phyloP scores from a whole-genome alignment of 2,329 filamentous ascomycete genomes.

The Penicillium sp. region DNA sequence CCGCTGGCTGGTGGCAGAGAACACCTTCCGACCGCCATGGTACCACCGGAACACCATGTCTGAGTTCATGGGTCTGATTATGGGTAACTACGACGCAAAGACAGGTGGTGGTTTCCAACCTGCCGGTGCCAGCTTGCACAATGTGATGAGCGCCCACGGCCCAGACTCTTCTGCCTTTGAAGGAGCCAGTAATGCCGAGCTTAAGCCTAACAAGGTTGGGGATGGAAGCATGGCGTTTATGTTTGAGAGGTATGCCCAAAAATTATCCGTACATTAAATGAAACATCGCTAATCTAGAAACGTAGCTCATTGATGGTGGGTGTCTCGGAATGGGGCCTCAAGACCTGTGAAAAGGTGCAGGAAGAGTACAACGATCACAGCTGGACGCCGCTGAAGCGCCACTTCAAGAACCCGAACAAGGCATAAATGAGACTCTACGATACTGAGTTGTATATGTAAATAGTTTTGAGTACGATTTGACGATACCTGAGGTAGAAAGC shows the following conservation, averaged over 20 bases:
- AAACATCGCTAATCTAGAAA: constrained; percentile 43
- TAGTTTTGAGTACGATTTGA: constrained; percentile 11
- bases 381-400: constrained; percentile 71
- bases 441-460: constrained; percentile 1
- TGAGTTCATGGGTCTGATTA: constrained; percentile 69
- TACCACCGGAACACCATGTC: constrained; percentile 69
- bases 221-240: constrained; percentile 67
- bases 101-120: constrained; percentile 62
- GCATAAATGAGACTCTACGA: background rate
- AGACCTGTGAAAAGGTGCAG: constrained; percentile 71
- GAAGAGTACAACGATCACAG: constrained; percentile 78
- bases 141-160: constrained; percentile 72
- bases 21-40: constrained; percentile 65
- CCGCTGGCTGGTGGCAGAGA: constrained; percentile 65
- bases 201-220: constrained; percentile 62
- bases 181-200: constrained; percentile 56
- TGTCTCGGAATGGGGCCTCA: constrained; percentile 73
- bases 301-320: constrained; percentile 67
- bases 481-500: background rate
- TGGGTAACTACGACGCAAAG: constrained; percentile 65
- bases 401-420: constrained; percentile 62
- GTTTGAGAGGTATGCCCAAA: constrained; percentile 58
- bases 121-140: constrained; percentile 67
- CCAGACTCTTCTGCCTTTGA: constrained; percentile 62
- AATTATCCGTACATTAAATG: background rate